Evolutionary conservation across 164 flowering plant genomes (phyloP).

Genomic region (Tetracentron sinense): DNA sequence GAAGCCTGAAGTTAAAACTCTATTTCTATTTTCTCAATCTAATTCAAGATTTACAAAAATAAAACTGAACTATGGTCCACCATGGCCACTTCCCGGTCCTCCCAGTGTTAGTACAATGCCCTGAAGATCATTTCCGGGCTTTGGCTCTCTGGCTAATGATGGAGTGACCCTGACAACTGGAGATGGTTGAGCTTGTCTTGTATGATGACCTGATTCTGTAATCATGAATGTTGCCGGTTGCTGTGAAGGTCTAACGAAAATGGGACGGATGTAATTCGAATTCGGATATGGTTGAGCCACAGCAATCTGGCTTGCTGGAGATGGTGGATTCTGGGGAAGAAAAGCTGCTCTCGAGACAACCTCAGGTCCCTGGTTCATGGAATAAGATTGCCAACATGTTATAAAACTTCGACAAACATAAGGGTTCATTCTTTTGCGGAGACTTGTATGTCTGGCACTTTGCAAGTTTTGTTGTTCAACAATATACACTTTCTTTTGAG

Average conservation of each 20-base stretch:
- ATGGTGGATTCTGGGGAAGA: constrained; percentile 17
- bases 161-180: constrained; percentile 24
- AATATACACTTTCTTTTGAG: too few species aligned
- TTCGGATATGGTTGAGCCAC: constrained; percentile 23
- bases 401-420: not conserved
- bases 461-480: too few species aligned
- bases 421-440: too few species aligned
- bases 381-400: not conserved
- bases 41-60: constrained; percentile 21
- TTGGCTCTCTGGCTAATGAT: constrained; percentile 20
- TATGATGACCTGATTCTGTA: constrained; percentile 25
- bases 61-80: constrained; percentile 5
- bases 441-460: too few species aligned
- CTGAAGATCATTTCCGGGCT: constrained; percentile 60
- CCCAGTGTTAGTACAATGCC: constrained; percentile 81
- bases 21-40: not conserved
- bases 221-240: constrained; percentile 16
- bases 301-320: constrained; percentile 16
- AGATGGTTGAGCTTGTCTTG: constrained; percentile 23
- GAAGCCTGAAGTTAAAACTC: not conserved
- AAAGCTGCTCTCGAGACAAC: constrained; percentile 29
- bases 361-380: constrained; percentile 43
- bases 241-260: constrained; percentile 23
- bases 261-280: constrained; percentile 14
- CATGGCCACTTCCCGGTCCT: constrained; percentile 55